Conservation (phyloP, 2,329 filamentous ascomycete species). For the Colletotrichum eremochloae region DNA sequence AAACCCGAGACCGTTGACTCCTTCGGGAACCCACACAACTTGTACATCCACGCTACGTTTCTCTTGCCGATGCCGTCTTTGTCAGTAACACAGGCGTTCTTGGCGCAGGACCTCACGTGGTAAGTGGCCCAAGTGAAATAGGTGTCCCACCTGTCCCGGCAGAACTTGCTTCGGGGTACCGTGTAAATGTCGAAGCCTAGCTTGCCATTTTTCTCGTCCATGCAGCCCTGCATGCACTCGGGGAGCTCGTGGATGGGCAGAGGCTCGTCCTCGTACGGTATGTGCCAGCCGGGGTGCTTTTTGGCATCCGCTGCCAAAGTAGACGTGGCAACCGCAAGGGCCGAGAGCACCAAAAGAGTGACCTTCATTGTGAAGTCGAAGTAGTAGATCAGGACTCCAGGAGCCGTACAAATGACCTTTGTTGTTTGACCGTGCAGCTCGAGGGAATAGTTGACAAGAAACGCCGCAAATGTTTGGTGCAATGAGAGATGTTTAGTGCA, state of each 20-base stretch:
- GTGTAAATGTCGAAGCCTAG: background rate
- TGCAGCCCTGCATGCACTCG: background rate
- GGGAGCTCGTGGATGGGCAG: background rate
- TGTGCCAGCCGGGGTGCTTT: background rate
- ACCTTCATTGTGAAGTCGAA: background rate
- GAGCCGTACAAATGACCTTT: background rate
- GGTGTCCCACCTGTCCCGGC: background rate
- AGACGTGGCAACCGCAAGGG: background rate
- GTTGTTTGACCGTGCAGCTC: background rate
- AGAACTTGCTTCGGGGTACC: background rate
- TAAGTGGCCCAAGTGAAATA: background rate
- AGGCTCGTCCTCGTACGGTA: background rate
- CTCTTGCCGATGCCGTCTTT: background rate
- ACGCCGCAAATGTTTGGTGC: background rate
- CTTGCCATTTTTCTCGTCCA: background rate
- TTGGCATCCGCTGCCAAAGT: background rate
- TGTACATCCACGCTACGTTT: background rate
- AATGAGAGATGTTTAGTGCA: background rate
- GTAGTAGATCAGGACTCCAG: background rate
- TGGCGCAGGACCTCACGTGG: background rate
- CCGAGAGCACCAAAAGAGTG: background rate
- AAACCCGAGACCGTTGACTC: background rate
- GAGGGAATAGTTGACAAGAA: no score
- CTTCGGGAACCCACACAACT: background rate
- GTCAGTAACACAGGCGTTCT: fast-evolving